Base-by-base conservation (phyloP, 2,329 filamentous ascomycete genomes). In the Alternaria dauci region DNA sequence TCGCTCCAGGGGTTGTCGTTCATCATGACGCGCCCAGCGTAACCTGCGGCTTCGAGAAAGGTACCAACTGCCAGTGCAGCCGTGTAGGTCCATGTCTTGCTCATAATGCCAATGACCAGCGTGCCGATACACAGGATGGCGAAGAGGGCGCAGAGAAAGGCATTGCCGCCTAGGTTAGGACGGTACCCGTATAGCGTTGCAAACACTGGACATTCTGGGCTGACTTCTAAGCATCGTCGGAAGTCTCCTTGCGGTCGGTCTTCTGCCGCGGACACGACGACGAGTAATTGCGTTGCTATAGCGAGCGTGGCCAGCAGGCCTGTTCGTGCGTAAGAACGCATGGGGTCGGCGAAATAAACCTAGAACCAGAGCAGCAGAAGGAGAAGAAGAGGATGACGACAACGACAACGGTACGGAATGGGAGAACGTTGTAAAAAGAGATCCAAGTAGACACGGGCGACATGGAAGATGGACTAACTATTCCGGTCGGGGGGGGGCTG, bases 11-110 rank as follows among this genome's bases (percentile, higher is more conserved):
- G 80, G 47, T 83, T 82, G 36, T 61, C 55, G 57, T 78, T 67
- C 77, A 82, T 77, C 39, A 81, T 73, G 12, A 82, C 65, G 36
- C 81, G 76, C 9, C 79, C 81, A 9, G 68, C 76, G 48, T 83
- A 83, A 5, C 81, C 81, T 9, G 81, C 69, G 20, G 77, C 58
- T 65, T 84, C 82, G 30, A 79, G 74, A 4, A 80, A 65, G 8
- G 77, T 79, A 1, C 80, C 82, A 11, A 81, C 68, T 3, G 70
- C 74, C 3, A 81, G 68, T 8, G 77, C 78, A 32, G 78, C 72
- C 1, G 78, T 80, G 71, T 82, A 84, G 2, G 78, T 77, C 59
- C 78, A 76, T 62, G 71, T 73, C 20, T 75, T 73, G 30, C 77
- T 77, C 51, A 80, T 70, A 55, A 72, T 41, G 11, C 70, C 70